Evolutionary conservation across 345 rosid genomes (phyloP).

Genomic region (Iberis pinnata): DNA sequence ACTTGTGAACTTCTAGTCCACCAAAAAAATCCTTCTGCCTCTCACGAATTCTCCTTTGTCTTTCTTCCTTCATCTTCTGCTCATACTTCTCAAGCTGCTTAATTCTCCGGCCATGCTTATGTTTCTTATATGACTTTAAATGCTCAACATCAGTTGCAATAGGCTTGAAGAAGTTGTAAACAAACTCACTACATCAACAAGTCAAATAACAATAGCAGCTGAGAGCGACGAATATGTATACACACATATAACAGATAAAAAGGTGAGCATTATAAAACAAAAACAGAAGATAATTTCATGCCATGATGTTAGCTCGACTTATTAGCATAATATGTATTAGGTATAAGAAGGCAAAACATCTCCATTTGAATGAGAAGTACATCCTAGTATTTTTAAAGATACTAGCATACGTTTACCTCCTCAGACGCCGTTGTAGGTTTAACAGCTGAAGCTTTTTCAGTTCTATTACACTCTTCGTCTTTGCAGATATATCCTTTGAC

Average conservation of each 20-base stretch:
- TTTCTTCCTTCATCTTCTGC: constrained; percentile 90
- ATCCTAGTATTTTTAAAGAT: background rate
- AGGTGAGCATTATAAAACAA: background rate
- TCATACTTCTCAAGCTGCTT: constrained; percentile 80
- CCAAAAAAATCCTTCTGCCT: constrained; percentile 91
- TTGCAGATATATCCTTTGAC: constrained; percentile 78
- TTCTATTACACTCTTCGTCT: constrained; percentile 88
- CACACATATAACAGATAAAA: background rate
- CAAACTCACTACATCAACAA: constrained; percentile 54
- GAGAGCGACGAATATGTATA: background rate
- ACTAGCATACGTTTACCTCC: constrained; percentile 44
- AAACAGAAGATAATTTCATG: background rate
- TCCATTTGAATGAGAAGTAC: background rate
- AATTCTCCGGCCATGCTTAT: constrained; percentile 85
- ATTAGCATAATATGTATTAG: background rate
- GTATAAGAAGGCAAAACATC: background rate
- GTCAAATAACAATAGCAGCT: constrained; percentile 11
- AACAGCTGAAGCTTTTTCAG: constrained; percentile 82
- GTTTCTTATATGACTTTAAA: constrained; percentile 67
- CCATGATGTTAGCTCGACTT: background rate
- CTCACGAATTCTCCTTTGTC: constrained; percentile 89
- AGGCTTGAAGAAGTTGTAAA: constrained; percentile 74
- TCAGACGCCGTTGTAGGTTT: constrained; percentile 65
- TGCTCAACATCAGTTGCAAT: constrained; percentile 63
- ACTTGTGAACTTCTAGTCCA: constrained; percentile 90